Evolutionary conservation across 768 basidiomycete species (phyloP).

Genomic region (Termitomyces titanicus): DNA sequence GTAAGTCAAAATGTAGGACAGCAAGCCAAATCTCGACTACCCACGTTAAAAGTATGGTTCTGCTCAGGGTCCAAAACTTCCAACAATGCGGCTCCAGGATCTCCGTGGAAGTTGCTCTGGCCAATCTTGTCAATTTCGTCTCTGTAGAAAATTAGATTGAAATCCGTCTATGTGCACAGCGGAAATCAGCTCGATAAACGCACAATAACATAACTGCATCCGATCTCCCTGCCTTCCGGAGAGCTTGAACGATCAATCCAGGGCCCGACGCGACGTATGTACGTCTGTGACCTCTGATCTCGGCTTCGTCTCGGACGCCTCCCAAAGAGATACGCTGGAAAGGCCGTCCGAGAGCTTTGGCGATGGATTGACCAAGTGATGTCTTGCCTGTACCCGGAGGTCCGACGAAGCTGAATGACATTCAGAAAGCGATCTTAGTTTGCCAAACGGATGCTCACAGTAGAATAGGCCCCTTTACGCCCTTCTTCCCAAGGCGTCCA

Average conservation of each 20-base stretch:
- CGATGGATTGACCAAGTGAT: constrained; percentile 85
- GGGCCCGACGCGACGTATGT: constrained; percentile 93
- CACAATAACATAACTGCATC: constrained; percentile 79
- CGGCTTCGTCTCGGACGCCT: constrained; percentile 90
- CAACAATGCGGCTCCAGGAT: constrained; percentile 85
- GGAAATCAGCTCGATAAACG: constrained; percentile 16
- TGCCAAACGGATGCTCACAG: constrained; percentile 33
- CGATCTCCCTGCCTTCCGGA: constrained; percentile 75
- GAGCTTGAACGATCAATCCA: constrained; percentile 80
- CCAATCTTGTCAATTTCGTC: constrained; percentile 95
- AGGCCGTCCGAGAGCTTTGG: constrained; percentile 75
- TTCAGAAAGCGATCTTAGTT: constrained; percentile 1
- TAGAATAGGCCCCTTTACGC: constrained; percentile 71
- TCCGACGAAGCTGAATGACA: constrained; percentile 68
- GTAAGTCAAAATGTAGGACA: background rate
- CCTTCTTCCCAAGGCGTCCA: constrained; percentile 29
- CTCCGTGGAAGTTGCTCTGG: constrained; percentile 85
- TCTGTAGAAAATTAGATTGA: constrained; percentile 21
- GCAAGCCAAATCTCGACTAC: constrained; percentile 12
- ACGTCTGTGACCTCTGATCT: constrained; percentile 49
- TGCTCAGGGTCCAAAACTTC: constrained; percentile 96
- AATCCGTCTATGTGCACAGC: background rate
- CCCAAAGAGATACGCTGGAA: constrained; percentile 93
- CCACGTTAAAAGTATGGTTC: constrained; percentile 76
- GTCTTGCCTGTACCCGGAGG: constrained; percentile 93